Conservation (phyloP, 164 flowering plant species). For the Piper betle region DNA sequence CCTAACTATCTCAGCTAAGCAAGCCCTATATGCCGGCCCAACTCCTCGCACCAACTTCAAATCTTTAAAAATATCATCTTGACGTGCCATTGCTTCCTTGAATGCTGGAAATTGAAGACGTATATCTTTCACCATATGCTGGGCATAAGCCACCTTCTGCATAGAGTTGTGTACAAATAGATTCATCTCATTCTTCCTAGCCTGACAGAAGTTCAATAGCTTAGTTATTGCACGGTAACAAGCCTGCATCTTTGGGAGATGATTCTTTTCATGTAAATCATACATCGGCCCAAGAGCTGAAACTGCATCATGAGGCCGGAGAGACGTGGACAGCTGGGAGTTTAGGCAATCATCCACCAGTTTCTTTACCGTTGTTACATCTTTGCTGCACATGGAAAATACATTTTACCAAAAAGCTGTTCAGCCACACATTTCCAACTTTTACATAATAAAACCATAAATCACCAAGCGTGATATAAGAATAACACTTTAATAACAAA, state of each 20-base stretch:
- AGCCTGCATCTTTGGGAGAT: constrained; percentile 72
- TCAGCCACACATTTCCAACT: too few species aligned
- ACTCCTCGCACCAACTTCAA: constrained; percentile 67
- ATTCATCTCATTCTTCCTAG: constrained; percentile 88
- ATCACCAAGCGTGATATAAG: too few species aligned
- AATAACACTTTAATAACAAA: too few species aligned
- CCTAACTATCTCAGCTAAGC: constrained; percentile 92
- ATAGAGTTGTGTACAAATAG: constrained; percentile 66
- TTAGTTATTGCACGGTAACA: constrained; percentile 54
- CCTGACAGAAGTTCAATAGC: constrained; percentile 54
- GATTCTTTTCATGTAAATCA: constrained; percentile 82
- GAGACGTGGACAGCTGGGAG: constrained; percentile 63
- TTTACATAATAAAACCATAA: too few species aligned
- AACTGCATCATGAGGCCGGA: constrained; percentile 99
- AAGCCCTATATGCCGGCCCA: constrained; percentile 86
- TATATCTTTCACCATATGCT: constrained; percentile 60
- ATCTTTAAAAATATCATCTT: constrained; percentile 56
- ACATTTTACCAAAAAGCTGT: neutral
- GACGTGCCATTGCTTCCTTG: constrained; percentile 78
- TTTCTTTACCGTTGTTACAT: constrained; percentile 87
- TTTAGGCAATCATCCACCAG: constrained; percentile 82
- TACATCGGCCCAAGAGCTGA: constrained; percentile 99
- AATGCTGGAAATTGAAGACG: constrained; percentile 81
- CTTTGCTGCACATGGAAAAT: constrained; percentile 68
- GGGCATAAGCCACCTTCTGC: constrained; percentile 70